These are phyloP conservation scores for Geotrichum cucujoidarum DNA, from an alignment of 1,139 yeast genomes.

Conservation along the genomic window DNA sequence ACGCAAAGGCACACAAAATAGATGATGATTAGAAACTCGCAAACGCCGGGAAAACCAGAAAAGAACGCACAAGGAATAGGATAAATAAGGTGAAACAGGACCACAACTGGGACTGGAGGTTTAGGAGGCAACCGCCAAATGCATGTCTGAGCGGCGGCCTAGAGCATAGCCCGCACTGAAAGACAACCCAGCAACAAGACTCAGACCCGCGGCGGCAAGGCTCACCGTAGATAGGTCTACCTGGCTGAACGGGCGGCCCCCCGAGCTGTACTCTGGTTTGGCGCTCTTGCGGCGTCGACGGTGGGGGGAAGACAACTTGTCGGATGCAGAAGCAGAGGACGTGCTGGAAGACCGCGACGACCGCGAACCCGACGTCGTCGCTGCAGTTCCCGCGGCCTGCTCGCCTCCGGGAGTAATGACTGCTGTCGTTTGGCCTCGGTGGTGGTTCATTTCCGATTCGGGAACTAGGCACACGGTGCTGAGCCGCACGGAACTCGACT, in stretches of 20 bases:
- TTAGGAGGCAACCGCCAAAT: slow-evolving; percentile 10
- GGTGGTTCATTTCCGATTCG: slow-evolving; percentile 10
- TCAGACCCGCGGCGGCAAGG: slow-evolving; percentile 32
- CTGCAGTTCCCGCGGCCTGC: not conserved
- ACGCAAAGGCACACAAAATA: not conserved
- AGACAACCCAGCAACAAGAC: slow-evolving; percentile 32
- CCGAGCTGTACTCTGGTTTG: not conserved
- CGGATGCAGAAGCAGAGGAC: not conserved
- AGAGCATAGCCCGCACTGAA: slow-evolving; percentile 34
- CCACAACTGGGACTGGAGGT: not conserved
- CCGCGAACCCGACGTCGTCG: not conserved
- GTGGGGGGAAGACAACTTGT: not conserved
- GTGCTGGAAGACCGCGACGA: not conserved
- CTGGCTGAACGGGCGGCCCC: slow-evolving; percentile 7
- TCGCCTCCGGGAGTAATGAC: not conserved
- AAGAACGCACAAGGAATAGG: not conserved
- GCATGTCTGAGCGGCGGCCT: slow-evolving; percentile 22
- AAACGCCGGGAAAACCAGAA: not conserved
- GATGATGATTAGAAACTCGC: not conserved
- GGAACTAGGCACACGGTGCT: slow-evolving; percentile 9
- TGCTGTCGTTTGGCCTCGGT: not conserved
- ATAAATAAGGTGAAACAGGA: not conserved
- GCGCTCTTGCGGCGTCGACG: slow-evolving; percentile 8
- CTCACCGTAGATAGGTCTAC: slow-evolving; percentile 25
- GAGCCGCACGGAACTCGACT: slow-evolving; percentile 8